A percentile compares a stretch with the other conserved stretches of the same genome.
Evolutionary conservation across 2,329 filamentous ascomycete genomes (phyloP).

Genomic region (Fusarium newnesense): DNA sequence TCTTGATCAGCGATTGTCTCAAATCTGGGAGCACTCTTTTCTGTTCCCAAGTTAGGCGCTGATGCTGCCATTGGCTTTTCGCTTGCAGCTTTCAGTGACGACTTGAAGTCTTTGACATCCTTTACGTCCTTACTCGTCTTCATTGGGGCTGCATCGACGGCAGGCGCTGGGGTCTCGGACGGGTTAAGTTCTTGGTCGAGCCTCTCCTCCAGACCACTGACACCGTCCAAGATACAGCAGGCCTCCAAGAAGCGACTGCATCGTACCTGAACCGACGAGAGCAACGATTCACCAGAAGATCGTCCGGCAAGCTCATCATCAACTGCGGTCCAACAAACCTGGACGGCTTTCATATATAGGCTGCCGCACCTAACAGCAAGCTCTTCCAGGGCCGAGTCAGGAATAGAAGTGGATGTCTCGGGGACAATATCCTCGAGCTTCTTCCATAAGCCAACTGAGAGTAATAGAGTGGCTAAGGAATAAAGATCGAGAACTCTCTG

Average conservation of each 20-base stretch:
- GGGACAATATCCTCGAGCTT: constrained; percentile 67
- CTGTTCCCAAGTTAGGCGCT: neutral
- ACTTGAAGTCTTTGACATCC: constrained; percentile 21
- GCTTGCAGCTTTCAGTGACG: neutral
- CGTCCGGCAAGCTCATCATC: constrained; percentile 67
- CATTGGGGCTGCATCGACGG: neutral
- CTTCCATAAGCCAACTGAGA: constrained; percentile 82
- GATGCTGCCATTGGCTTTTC: constrained; percentile 33
- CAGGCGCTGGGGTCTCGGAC: neutral
- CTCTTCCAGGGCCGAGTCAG: constrained; percentile 70
- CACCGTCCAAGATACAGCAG: constrained; percentile 68
- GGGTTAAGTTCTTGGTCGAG: constrained; percentile 59
- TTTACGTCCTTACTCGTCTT: constrained; percentile 32
- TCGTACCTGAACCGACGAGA: constrained; percentile 64
- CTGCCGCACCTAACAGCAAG: constrained; percentile 76
- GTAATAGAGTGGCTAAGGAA: constrained; percentile 75
- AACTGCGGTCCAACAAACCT: constrained; percentile 76
- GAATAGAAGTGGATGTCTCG: constrained; percentile 60
- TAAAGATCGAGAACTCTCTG: constrained; percentile 75
- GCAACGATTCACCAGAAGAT: constrained; percentile 60
- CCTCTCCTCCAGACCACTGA: constrained; percentile 65
- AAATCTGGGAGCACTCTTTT: neutral
- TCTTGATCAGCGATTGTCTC: constrained; percentile 29
- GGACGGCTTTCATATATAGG: constrained; percentile 79
- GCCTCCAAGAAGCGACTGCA: constrained; percentile 69